Base-by-base conservation (phyloP, 2,329 filamentous ascomycete genomes). In the Fusarium cicatricum region DNA sequence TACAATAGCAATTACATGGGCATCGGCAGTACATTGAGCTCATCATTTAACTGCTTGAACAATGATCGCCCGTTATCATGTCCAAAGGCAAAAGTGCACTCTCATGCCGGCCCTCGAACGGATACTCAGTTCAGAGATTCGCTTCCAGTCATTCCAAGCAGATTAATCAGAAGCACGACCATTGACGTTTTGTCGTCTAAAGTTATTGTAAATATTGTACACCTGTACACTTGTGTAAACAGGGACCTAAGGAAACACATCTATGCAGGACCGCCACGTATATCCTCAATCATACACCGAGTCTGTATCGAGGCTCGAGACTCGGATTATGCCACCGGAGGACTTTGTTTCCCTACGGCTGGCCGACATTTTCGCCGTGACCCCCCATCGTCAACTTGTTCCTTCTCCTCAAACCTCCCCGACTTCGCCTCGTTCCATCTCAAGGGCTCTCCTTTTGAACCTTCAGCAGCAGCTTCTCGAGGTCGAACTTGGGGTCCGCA, bases 401-500 rank as follows among this genome's bases (percentile, higher is more conserved):
- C 63, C 63, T 60, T 57, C 60, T 64, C 65, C 66, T 68, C 65
- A 65, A 63, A 44, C 58, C 47, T 54, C 41, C 42, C 38, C 49
- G 31, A 37, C 46, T 50, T 58, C 46, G 45, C 51, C 58, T 28
- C 49, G 51, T 55, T 44, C 53, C 55, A 55, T 58, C 61, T 75
- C 79, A 85, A 68, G 81, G 74, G 71, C 77, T 83, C 72, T 83
- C 75, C 73, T 80, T 77, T 64, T 77, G 69, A 69, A 92, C 78
- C 69, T 85, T 82, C 71, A 86, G 84, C 76, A 97, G 79, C 77
- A 86, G 91, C 69, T 90, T 88, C 82, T 98, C 94, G 69, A 98
- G 83, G 75, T 99, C 93, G 80, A 98, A 98, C 73, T 92, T 91
- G 73, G 92, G 87, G 80, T 95, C 87, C 73, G 89, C 86, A 58